Evolutionary conservation across 1,284 basidiomycete species (phyloP).

Genomic region (Tilletia caries): DNA sequence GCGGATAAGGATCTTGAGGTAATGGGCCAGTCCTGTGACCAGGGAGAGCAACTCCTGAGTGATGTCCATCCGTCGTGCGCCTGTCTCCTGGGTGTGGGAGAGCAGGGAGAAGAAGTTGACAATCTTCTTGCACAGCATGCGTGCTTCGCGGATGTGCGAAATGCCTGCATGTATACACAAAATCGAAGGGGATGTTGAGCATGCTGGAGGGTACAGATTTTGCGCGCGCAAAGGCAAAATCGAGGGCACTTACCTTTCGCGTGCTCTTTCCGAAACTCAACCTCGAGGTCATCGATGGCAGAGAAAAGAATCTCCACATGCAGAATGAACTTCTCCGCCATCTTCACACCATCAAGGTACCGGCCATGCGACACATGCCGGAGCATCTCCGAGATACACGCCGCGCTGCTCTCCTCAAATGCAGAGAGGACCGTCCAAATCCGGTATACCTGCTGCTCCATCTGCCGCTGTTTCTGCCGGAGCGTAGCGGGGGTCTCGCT

Average conservation of each 20-base stretch:
- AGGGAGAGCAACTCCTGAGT: slow-evolving; percentile 95
- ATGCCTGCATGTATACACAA: too few species aligned
- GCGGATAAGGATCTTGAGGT: slow-evolving; percentile 97
- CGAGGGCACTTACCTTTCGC: slow-evolving; percentile 63
- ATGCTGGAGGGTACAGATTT: too few species aligned
- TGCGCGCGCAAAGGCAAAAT: too few species aligned
- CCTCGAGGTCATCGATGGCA: slow-evolving; percentile 92
- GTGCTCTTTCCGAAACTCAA: slow-evolving; percentile 74
- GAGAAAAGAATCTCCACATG: slow-evolving; percentile 98
- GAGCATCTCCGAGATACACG: slow-evolving; percentile 98
- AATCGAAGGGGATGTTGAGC: too few species aligned
- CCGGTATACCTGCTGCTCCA: slow-evolving; percentile 96
- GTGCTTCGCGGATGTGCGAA: slow-evolving; percentile 94
- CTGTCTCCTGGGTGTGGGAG: slow-evolving; percentile 91
- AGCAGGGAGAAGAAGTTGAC: slow-evolving; percentile 96
- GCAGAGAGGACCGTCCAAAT: slow-evolving; percentile 99
- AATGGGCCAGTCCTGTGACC: slow-evolving; percentile 95
- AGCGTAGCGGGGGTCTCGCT: slow-evolving; percentile 76
- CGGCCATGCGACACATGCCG: slow-evolving; percentile 88
- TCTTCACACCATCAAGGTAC: slow-evolving; percentile 91
- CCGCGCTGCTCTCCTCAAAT: slow-evolving; percentile 98
- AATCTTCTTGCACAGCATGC: slow-evolving; percentile 97
- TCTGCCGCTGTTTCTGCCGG: slow-evolving; percentile 83
- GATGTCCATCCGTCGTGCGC: slow-evolving; percentile 84
- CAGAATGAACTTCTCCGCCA: slow-evolving; percentile 97